Conservation (phyloP, 1,284 basidiomycete species). For the Malassezia pachydermatis region DNA sequence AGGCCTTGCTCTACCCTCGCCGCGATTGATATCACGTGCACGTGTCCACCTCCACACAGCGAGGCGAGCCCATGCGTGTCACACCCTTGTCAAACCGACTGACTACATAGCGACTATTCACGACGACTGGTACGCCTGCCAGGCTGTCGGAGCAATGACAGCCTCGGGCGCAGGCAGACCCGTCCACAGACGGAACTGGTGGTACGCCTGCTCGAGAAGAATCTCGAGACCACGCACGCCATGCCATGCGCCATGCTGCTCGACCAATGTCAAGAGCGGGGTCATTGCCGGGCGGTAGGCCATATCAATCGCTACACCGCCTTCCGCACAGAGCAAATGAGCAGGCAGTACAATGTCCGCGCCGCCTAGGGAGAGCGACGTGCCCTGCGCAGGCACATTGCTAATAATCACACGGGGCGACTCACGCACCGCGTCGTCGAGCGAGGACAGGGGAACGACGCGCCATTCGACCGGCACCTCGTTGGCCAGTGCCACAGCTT, state of each 20-base stretch:
- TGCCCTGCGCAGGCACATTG: constrained; percentile 42
- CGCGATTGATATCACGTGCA: too few relatives aligned
- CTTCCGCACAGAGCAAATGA: constrained; percentile 22
- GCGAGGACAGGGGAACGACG: constrained; percentile 26
- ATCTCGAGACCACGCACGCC: constrained; percentile 38
- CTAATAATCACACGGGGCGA: constrained; percentile 28
- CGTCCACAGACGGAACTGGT: constrained; percentile 44
- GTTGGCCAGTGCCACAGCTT: constrained; percentile 28
- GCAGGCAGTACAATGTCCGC: constrained; percentile 31
- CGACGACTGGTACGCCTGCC: constrained; percentile 24
- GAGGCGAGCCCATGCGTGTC: too few relatives aligned
- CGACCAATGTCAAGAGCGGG: constrained; percentile 30
- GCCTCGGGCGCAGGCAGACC: constrained; percentile 29
- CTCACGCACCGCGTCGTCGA: constrained; percentile 19
- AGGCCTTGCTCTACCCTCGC: too few relatives aligned
- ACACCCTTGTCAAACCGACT: too few relatives aligned
- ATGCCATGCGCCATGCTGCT: constrained; percentile 22
- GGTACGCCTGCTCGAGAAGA: constrained; percentile 42
- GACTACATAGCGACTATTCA: too few relatives aligned
- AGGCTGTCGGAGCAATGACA: constrained; percentile 27
- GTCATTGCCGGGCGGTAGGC: constrained; percentile 43
- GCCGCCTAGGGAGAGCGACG: constrained; percentile 18
- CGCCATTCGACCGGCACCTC: constrained; percentile 37
- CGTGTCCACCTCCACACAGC: too few relatives aligned
- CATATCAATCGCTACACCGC: constrained; percentile 47